These are phyloP conservation scores for Penicillium pulvis DNA, from an alignment of 495 filamentous ascomycete species.

Conservation along the genomic window DNA sequence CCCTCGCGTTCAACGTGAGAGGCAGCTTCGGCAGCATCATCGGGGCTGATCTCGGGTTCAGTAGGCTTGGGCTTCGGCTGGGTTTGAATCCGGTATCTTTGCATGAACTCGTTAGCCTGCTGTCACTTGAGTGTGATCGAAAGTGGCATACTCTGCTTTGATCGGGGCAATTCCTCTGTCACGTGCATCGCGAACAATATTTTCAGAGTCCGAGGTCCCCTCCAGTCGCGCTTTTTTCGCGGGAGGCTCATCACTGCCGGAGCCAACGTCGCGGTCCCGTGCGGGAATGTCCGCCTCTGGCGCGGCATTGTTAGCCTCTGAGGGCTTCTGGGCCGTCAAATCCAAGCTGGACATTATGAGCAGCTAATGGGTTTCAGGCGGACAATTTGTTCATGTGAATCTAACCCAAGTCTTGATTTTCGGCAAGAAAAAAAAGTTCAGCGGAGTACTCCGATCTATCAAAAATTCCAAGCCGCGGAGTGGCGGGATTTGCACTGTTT, in stretches of 20 bases:
- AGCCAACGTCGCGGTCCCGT: slow-evolving; percentile 14
- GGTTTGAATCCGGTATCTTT: slow-evolving; percentile 59
- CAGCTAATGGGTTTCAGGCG: not conserved
- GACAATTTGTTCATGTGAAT: not conserved
- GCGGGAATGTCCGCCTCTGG: slow-evolving; percentile 13
- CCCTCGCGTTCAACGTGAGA: slow-evolving; percentile 43
- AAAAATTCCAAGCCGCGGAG: slow-evolving; percentile 4
- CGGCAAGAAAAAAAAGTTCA: not conserved
- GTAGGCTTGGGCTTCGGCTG: slow-evolving; percentile 22
- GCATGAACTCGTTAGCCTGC: slow-evolving; percentile 4
- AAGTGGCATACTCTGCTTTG: slow-evolving; percentile 71
- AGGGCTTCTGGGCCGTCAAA: not conserved
- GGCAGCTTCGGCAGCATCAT: slow-evolving; percentile 72
- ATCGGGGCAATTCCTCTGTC: slow-evolving; percentile 75
- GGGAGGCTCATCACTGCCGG: slow-evolving; percentile 45
- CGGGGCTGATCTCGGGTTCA: slow-evolving; percentile 32
- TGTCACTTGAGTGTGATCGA: not conserved
- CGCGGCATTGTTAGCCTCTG: slow-evolving; percentile 9
- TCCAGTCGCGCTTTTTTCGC: slow-evolving; percentile 63
- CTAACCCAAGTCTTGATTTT: not conserved
- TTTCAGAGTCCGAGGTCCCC: slow-evolving; percentile 28
- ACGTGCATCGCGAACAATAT: slow-evolving; percentile 41
- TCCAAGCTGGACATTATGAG: slow-evolving; percentile 7
- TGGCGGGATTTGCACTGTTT: slow-evolving; percentile 9
- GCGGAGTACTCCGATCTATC: slow-evolving; percentile 7